Base-by-base conservation (phyloP, 805 yeast genomes). In the Candida germanica region DNA sequence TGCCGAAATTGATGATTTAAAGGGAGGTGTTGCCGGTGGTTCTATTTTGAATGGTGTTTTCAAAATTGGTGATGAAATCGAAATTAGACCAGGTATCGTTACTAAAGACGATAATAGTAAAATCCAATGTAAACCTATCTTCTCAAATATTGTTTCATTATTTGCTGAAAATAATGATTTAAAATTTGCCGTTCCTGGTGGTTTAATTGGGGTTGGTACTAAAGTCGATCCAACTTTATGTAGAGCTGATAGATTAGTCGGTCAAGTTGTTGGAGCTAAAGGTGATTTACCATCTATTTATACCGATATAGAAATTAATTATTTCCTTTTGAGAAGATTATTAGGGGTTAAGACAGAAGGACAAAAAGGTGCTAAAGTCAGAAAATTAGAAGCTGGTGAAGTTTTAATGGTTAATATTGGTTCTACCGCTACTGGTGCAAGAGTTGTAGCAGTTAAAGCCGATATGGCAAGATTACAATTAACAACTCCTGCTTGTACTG, bases 1-100 rank as follows among this genome's bases (percentile, higher is more conserved):
- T 71, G 81, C 96, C 29, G 97, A 89, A 67, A 87, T 94, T 50
- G 89, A 84, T 49, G 98, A 91, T 54, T 77, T 93, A 62, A 89
- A 89, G 71, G 99, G 99, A 57, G 99, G 99, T 80, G 98, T 93
- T 61, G 99, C 99, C 30, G 99, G 99, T 74, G 99, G 99, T 51
- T 87, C 96, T 36, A 91, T 93, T 54, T 75, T 93, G 59, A 87
- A 81, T 42, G 99, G 99, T 77, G 99, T 93, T 32, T 87, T 93
- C 73, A 83, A 86, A 61, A 75, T 93, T 47, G 98, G 96, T 45
- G 99, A 93, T 61, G 98, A 93, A 73, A 91, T 93, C 57, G 99
- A 93, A 72, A 89, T 93, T 59, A 79, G 98, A 66, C 99, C 99
- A 39, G 99, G 99, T 76, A 89, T 93, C 49, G 98, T 93, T 43